Base-by-base conservation (phyloP, 2,329 filamentous ascomycete genomes). In the Ophiostoma triangulosporum region DNA sequence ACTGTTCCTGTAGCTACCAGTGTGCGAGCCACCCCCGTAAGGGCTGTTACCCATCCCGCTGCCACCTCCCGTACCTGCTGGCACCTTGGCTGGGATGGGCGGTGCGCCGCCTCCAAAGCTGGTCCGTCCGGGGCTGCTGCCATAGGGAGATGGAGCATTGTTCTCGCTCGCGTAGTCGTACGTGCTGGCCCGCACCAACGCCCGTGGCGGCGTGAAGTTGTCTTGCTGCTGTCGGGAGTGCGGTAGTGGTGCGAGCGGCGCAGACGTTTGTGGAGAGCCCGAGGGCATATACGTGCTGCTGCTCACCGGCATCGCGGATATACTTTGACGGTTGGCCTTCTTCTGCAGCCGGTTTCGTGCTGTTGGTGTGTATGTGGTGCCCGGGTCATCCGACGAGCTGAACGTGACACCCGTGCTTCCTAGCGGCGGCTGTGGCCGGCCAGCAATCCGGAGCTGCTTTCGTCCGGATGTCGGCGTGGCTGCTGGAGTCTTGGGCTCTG, bases 71-170 rank as follows among this genome's bases (percentile, higher is more conserved):
- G 6, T 17, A 9, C 64, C 63, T 22, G 84, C 65, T 1, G 83
- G 82, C 8, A 87, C 70, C 67, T 88, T 88, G n/a, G 82, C 81
- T 3, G 84, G 84, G 49, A 86, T 75, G 0, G 81, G 78, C 12
- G 84, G 83, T 0, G 65, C 69, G 6, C 61, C 55, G 45, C 64
- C 62, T 9, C 62, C 58, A n/a, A 43, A 40, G 15, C 53, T 52
- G 7, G 40, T 22, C 27, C 57, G 52, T 24, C 64, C 59, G 9
- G 63, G 61, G 40, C 62, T 62, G 53, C 63, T 65, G 14, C 62
- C 62, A 53, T 65, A 64, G 14, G 59, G 29, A 1, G 58, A 60
- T 1, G 71, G 69, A 1, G 68, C 68, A 48, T 76, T 67, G 58
- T 79, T 80, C 60, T 80, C 76, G 53, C 64, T 71, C n/a, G 69